A percentile compares a stretch with the other conserved stretches of the same genome.
phyloP scores from a whole-genome alignment of 2,329 filamentous ascomycete genomes.

The Ophiostoma perfectum region DNA sequence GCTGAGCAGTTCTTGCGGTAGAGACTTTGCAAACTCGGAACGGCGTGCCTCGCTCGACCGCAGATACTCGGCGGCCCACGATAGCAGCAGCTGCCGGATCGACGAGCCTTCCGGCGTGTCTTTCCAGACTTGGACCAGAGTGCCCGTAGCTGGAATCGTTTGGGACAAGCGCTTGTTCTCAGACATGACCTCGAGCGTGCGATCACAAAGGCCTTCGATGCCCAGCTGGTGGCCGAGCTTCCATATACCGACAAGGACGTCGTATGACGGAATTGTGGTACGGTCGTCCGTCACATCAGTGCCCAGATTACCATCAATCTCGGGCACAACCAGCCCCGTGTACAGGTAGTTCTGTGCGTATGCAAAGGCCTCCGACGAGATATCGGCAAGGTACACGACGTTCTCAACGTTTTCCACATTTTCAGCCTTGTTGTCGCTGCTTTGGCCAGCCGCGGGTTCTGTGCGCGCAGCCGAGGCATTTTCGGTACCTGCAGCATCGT shows the following conservation, averaged over 20 bases:
- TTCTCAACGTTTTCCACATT: slow-evolving; percentile 40
- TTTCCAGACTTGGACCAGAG: slow-evolving; percentile 57
- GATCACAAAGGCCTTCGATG: slow-evolving; percentile 52
- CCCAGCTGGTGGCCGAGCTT: slow-evolving; percentile 49
- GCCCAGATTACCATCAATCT: background rate
- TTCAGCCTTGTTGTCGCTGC: background rate
- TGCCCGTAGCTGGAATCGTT: slow-evolving; percentile 52
- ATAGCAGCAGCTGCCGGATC: slow-evolving; percentile 53
- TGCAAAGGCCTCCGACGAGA: slow-evolving; percentile 48
- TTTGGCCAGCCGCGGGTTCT: no score
- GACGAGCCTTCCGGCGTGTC: slow-evolving; percentile 57
- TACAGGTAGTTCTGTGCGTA: slow-evolving; percentile 51
- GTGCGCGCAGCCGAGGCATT: no score
- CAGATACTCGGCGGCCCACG: slow-evolving; percentile 61
- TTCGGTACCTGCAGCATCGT: no score
- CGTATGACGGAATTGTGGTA: slow-evolving; percentile 46
- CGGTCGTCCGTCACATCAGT: slow-evolving; percentile 22
- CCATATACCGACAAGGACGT: slow-evolving; percentile 51
- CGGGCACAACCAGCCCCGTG: slow-evolving; percentile 44
- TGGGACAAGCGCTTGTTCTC: slow-evolving; percentile 50
- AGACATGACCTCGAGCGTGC: slow-evolving; percentile 52
- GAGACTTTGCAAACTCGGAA: slow-evolving; percentile 53
- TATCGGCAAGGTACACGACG: slow-evolving; percentile 46
- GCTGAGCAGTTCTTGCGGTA: slow-evolving; percentile 57
- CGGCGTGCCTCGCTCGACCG: slow-evolving; percentile 50